A percentile compares a stretch with the other conserved stretches of the same genome.
These are phyloP conservation scores for Paraglomus brasilianum DNA, from an alignment of 192 early-diverging fungal species.

Conservation along the genomic window DNA sequence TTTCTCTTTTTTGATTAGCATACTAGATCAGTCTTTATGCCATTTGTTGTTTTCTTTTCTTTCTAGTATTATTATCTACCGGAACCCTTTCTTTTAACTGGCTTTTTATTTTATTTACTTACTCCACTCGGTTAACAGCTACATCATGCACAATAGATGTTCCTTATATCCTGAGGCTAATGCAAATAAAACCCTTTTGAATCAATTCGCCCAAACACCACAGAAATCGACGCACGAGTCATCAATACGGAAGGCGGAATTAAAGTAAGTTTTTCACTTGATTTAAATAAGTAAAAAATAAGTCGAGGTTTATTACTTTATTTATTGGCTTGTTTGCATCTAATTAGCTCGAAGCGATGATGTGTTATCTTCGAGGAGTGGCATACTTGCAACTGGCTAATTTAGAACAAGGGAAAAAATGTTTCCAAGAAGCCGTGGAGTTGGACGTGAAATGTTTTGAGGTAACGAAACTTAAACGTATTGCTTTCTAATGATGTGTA, in stretches of 20 bases:
- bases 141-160: slow-evolving; percentile 2
- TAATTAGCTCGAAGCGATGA: slow-evolving; percentile 57
- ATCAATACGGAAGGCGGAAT: slow-evolving; percentile 47
- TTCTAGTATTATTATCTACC: too few relatives aligned
- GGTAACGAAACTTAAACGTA: slow-evolving; percentile 34
- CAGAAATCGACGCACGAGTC: slow-evolving; percentile 31
- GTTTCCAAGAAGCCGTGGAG: slow-evolving; percentile 59
- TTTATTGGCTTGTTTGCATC: not conserved
- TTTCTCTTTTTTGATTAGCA: too few relatives aligned
- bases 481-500: slow-evolving; percentile 4
- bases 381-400: slow-evolving; percentile 52
- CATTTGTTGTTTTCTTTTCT: too few relatives aligned
- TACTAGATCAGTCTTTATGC: too few relatives aligned
- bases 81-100: not conserved
- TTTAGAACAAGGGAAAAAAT: slow-evolving; percentile 52
- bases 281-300: not conserved
- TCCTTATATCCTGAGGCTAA: not conserved
- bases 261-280: slow-evolving; percentile 36
- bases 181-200: not conserved
- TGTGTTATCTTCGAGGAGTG: slow-evolving; percentile 61
- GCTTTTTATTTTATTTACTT: too few relatives aligned
- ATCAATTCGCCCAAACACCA: not conserved
- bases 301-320: not conserved
- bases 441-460: slow-evolving; percentile 68
- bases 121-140: not conserved